These are phyloP conservation scores for Aquanectria penicillioides DNA, from an alignment of 2,329 filamentous ascomycete species.

Conservation along the genomic window DNA sequence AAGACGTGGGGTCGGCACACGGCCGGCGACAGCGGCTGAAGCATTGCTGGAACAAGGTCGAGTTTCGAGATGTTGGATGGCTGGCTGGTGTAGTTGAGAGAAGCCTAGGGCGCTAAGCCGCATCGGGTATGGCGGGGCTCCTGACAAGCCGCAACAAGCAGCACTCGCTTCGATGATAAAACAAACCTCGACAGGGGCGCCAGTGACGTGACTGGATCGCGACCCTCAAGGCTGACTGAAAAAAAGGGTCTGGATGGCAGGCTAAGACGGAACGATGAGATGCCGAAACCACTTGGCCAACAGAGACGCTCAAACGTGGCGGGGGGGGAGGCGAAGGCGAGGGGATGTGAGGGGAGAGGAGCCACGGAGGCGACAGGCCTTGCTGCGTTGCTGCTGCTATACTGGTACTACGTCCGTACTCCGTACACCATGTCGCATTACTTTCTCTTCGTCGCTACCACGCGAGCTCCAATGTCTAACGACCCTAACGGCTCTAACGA, in stretches of 20 bases:
- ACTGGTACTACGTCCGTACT: too few relatives aligned
- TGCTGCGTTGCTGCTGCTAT: background rate
- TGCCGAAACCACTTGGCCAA: constrained; percentile 15
- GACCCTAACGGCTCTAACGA: background rate
- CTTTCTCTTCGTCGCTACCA: constrained; percentile 1
- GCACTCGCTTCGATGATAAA: constrained; percentile 30
- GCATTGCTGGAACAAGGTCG: constrained; percentile 58
- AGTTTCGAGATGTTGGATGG: constrained; percentile 52
- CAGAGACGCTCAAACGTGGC: background rate
- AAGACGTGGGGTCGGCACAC: constrained; percentile 6
- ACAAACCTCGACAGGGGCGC: constrained; percentile 28
- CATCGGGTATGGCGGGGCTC: constrained; percentile 17
- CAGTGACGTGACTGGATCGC: background rate
- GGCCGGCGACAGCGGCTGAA: constrained; percentile 46
- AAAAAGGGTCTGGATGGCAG: constrained; percentile 10
- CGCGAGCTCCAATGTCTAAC: too few relatives aligned
- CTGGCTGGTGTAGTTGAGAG: constrained; percentile 34
- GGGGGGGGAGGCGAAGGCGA: too few relatives aligned
- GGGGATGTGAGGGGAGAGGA: too few relatives aligned
- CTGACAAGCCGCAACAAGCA: constrained; percentile 14
- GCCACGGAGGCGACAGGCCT: too few relatives aligned
- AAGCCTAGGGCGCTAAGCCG: constrained; percentile 20
- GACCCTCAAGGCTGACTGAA: background rate
- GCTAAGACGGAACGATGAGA: constrained; percentile 14
- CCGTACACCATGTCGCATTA: too few relatives aligned